A percentile compares a stretch with the other conserved stretches of the same genome.
Conservation (phyloP, 2,329 filamentous ascomycete species). For the Magnaporthiopsis poae region DNA sequence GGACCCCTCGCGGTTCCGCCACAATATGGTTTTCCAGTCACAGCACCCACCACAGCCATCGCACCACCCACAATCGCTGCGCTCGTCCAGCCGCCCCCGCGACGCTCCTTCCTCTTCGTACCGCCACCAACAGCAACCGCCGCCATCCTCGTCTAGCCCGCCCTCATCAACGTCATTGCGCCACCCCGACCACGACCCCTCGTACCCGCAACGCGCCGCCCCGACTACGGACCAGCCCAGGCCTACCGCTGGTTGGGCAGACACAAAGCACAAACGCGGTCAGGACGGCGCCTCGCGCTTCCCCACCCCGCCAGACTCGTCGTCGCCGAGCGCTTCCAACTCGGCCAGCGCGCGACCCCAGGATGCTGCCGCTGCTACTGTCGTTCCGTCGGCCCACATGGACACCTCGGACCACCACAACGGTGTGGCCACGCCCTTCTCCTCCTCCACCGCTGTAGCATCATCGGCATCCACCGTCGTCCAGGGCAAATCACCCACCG, state of each 20-base stretch:
- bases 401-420: slow-evolving; percentile 12
- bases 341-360: not conserved
- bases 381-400: slow-evolving; percentile 10
- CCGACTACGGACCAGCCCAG: slow-evolving; percentile 11
- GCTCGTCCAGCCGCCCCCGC: slow-evolving; percentile 26
- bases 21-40: slow-evolving; percentile 54
- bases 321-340: slow-evolving; percentile 23
- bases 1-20: slow-evolving; percentile 55
- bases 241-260: slow-evolving; percentile 4
- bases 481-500: not conserved
- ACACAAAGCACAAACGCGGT: slow-evolving; percentile 12
- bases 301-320: slow-evolving; percentile 46
- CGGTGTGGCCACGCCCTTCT: slow-evolving; percentile 13
- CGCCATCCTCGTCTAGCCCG: slow-evolving; percentile 13
- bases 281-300: slow-evolving; percentile 33
- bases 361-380: slow-evolving; percentile 3
- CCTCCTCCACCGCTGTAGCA: slow-evolving; percentile 10
- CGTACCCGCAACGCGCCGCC: slow-evolving; percentile 14
- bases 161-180: slow-evolving; percentile 9
- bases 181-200: slow-evolving; percentile 1
- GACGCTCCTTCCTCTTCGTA: slow-evolving; percentile 17
- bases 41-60: slow-evolving; percentile 34
- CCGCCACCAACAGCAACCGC: slow-evolving; percentile 11
- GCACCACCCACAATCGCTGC: slow-evolving; percentile 34
- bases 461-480: not conserved